Evolutionary conservation across 2,329 filamentous ascomycete genomes (phyloP), one percentile per base, ranked within the genome.

Genomic region (Claviceps digitariae): DNA sequence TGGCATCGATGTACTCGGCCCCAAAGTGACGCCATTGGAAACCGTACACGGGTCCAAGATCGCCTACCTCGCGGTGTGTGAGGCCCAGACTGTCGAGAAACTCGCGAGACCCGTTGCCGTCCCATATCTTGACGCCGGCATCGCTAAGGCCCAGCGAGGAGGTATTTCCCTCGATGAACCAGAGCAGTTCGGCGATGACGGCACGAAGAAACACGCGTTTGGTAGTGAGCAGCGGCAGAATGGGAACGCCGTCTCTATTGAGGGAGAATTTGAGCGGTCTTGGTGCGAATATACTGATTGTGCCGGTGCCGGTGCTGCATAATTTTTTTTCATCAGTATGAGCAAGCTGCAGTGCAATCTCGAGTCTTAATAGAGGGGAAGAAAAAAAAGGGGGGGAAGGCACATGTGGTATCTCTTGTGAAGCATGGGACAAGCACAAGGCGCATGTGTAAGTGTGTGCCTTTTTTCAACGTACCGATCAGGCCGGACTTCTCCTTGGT

Each of bases 1-100:
- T 74, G 15, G 84, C 78, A 63, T 91, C 86, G 20, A 83, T 74
- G 67, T 98, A 98, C 57, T 89, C 82, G 4, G 93, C 93, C 50
- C 93, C 93, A 63, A 98, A 98, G 70, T 97, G 91, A 3, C 93
- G 86, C 93, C 93, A 98, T 71, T 98, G 93, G 72, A 98, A 98
- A 1, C 93, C 93, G 66, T 98, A 98, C 0, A 97, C 90, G 31
- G 93, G 93, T 0, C 93, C 93, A 0, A 98, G 76, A 64, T 98
- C 93, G 58, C 93, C 93, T 21, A 84, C 86, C 51, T 82, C 87
- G 55, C 91, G 87, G 65, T 95, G 83, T 0, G 76, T 74, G 7
- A 97, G 78, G 0, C 91, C 91, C 1, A 93, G 79, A 57, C 76
- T 83, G 72, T 98, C 91, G 40, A 98, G 86, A 67, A 86, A 97